These are phyloP conservation scores for Diplodia intermedia DNA, from an alignment of 2,329 filamentous ascomycete genomes.

Conservation along the genomic window DNA sequence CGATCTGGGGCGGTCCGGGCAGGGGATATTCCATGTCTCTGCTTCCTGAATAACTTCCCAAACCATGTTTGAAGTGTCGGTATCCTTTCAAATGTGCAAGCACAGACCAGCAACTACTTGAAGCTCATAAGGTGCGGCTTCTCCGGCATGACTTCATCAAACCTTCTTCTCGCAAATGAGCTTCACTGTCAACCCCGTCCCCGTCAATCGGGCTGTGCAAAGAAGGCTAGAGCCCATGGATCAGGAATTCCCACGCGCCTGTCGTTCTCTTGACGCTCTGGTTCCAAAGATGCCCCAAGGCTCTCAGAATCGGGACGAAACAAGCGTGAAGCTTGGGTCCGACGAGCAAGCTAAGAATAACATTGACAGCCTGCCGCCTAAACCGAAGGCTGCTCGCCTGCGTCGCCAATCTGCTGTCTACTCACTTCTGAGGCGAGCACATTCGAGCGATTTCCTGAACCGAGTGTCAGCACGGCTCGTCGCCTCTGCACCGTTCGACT, in stretches of 20 bases:
- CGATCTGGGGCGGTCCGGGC: too few relatives aligned
- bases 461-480: constrained; percentile 17
- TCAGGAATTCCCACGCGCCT: constrained; percentile 3
- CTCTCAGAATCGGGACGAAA: not conserved
- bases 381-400: constrained; percentile 15
- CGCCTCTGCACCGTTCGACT: constrained; percentile 9
- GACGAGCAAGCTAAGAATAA: not conserved
- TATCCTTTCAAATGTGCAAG: constrained; percentile 7
- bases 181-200: not conserved
- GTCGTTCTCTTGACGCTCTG: constrained; percentile 4
- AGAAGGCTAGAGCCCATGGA: constrained; percentile 14
- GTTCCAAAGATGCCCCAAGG: not conserved
- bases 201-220: not conserved
- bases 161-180: constrained; percentile 1
- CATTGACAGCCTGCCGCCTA: constrained; percentile 12
- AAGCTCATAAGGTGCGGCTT: constrained; percentile 8
- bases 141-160: constrained; percentile 13
- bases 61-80: not conserved
- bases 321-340: constrained; percentile 3
- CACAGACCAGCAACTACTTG: not conserved
- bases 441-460: constrained; percentile 20
- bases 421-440: constrained; percentile 15
- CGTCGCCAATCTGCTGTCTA: constrained; percentile 23
- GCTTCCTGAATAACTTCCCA: constrained; percentile 3
- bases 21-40: not conserved